Evolutionary conservation across 441 rosid species (phyloP).

Genomic region (Populus tomentosa): DNA sequence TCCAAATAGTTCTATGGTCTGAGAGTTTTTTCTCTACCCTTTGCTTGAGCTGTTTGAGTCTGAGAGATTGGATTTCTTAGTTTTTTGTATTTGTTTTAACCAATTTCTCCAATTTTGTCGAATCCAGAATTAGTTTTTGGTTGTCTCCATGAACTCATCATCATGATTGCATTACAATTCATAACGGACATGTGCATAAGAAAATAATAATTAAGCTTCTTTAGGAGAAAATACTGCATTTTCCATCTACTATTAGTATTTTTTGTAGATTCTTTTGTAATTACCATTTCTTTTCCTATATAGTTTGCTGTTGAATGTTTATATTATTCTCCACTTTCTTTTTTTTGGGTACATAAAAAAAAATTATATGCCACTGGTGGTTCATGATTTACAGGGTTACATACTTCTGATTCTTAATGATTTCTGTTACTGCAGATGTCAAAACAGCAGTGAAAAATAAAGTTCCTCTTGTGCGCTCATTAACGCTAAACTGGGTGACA

Average conservation of each 20-base stretch:
- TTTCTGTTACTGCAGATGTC: conserved; percentile 58
- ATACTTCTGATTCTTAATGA: not conserved
- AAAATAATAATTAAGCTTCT: not conserved
- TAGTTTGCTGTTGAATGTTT: too few species aligned
- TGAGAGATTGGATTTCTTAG: not conserved
- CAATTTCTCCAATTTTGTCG: too few species aligned
- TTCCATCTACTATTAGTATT: not conserved
- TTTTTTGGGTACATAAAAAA: not conserved
- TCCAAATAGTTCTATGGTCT: not conserved
- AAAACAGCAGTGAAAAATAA: conserved; percentile 85
- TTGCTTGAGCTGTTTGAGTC: not conserved
- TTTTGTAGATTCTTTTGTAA: not conserved
- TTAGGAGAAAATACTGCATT: not conserved
- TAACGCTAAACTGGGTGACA: conserved; percentile 94
- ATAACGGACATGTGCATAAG: not conserved
- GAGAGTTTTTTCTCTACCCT: not conserved
- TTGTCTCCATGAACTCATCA: not conserved
- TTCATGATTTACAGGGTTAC: not conserved
- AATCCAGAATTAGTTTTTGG: too few species aligned
- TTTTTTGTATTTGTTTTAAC: not conserved
- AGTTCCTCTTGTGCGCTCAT: conserved; percentile 99
- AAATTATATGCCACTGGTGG: not conserved
- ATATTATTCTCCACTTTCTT: not conserved
- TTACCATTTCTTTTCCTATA: too few species aligned
- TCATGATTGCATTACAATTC: not conserved